Evolutionary conservation across 106 monocot genomes (phyloP), one percentile per base, ranked within the genome.

Genomic region (Iris macrosiphon): DNA sequence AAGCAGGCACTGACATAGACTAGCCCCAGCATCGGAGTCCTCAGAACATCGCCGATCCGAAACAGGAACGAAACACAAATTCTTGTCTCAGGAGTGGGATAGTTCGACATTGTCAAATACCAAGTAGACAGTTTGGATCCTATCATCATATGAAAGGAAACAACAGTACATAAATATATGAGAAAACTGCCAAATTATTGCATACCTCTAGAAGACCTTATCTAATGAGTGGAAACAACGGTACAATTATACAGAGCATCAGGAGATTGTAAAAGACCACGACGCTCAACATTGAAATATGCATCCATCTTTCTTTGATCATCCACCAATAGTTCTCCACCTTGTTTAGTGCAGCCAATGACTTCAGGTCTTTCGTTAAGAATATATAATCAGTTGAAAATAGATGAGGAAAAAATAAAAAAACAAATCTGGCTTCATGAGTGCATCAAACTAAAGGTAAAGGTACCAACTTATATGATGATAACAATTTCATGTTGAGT

Each of bases 51-150:
- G 43, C 60, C 28, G 19, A 98, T 19, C 41, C 61, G 71, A 43
- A 98, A 67, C 52, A 91, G 20, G n/a, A 75, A 59, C 14, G 87
- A 24, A 28, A 98, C 41, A 33, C 34, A 10, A 35, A 16, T 70
- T 74, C 77, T 72, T 79, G 20, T 79, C 77, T 90, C 90, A 96
- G 1, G 32, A 45, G 16, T 75, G 54, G 57, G 81, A 35, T 35
- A 75, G 50, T 75, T 98, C 98, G 32, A 98, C 51, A 62, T 82
- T 91, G 52, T 98, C 87, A 75, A 98, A 75, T 28, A 98, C 49
- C 60, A 91, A 57, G 50, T 91, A 98, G 19, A 91, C 55, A 72
- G 77, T 79, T 43, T 77, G n/a, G n/a, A n/a, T n/a, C n/a, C n/a
- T n/a, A n/a, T n/a, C n/a, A n/a, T n/a, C n/a, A n/a, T n/a, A n/a